Conservation (phyloP, 2,329 filamentous ascomycete species). For the Grosmannia serpens region DNA sequence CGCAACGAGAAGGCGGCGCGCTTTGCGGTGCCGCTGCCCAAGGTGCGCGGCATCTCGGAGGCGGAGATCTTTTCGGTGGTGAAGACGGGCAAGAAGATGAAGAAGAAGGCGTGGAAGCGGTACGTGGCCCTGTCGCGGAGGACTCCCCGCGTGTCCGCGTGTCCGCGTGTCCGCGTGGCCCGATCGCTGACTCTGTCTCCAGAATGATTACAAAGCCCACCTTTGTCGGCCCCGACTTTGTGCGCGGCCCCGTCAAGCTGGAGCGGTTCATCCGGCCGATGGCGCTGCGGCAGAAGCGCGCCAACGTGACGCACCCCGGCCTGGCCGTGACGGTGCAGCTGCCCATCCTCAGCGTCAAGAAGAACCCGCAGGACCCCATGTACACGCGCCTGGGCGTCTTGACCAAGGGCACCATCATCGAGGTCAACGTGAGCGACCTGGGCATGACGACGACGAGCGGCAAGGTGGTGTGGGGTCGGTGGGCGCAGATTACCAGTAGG, state of each 20-base stretch:
- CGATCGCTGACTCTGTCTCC: too few relatives aligned
- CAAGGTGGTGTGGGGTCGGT: constrained; percentile 88
- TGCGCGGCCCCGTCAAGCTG: constrained; percentile 72
- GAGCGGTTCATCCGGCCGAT: constrained; percentile 38
- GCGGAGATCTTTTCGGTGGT: constrained; percentile 80
- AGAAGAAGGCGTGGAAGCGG: constrained; percentile 52
- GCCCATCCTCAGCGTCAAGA: constrained; percentile 58
- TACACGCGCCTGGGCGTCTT: constrained; percentile 78
- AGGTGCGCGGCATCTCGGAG: constrained; percentile 86
- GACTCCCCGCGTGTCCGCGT: not conserved
- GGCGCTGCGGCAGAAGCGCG: constrained; percentile 61
- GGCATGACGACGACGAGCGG: constrained; percentile 83
- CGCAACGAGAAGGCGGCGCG: constrained; percentile 86
- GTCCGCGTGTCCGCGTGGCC: too few relatives aligned
- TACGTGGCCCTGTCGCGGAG: not conserved
- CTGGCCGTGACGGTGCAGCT: constrained; percentile 60
- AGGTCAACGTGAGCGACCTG: constrained; percentile 88
- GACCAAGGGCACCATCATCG: constrained; percentile 68
- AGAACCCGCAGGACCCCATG: constrained; percentile 75
- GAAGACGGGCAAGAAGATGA: constrained; percentile 66
- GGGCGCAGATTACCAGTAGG: constrained; percentile 53
- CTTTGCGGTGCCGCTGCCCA: constrained; percentile 84
- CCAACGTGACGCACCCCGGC: constrained; percentile 43
- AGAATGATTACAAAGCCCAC: constrained; percentile 67
- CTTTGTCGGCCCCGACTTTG: constrained; percentile 88